A percentile compares a stretch with the other conserved stretches of the same genome.
Conservation (phyloP, 2,329 filamentous ascomycete species). For the Scedosporium boydii region DNA sequence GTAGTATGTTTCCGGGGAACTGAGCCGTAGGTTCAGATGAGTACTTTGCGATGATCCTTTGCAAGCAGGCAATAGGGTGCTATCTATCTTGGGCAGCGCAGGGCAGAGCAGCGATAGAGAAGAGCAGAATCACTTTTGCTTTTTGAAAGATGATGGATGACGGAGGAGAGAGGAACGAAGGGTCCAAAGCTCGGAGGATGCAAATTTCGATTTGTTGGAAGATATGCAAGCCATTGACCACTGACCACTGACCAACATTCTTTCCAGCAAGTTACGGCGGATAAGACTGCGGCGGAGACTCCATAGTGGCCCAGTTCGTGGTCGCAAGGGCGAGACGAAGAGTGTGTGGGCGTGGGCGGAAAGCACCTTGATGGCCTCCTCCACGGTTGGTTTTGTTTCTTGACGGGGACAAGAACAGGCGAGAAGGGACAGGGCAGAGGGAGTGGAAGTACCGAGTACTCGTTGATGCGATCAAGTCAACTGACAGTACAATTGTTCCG, state of each 20-base stretch:
- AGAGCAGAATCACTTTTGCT: background rate
- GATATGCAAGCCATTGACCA: background rate
- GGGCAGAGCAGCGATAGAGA: background rate
- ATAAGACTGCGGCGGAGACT: background rate
- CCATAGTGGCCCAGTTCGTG: background rate
- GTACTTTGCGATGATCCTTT: background rate
- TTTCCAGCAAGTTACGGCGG: background rate
- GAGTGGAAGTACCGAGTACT: background rate
- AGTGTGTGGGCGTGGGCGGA: slow-evolving; percentile 4
- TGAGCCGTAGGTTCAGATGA: background rate
- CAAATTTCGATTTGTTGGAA: background rate
- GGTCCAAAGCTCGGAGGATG: background rate
- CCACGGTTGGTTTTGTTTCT: slow-evolving; percentile 4
- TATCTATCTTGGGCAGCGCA: background rate
- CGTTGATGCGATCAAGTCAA: no score
- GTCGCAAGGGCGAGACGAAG: background rate
- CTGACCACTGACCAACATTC: background rate
- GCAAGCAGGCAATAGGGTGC: background rate
- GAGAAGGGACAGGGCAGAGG: background rate
- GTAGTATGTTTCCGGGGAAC: background rate
- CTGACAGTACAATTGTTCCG: background rate
- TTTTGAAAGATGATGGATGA: background rate
- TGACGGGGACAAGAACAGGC: background rate
- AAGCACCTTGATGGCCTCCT: slow-evolving; percentile 6
- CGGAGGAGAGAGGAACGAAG: background rate